Percentiles rank a stretch among this genome's conserved stretches.
Conservation (phyloP, 495 filamentous ascomycete species). For the Podospora pseudocomata region DNA sequence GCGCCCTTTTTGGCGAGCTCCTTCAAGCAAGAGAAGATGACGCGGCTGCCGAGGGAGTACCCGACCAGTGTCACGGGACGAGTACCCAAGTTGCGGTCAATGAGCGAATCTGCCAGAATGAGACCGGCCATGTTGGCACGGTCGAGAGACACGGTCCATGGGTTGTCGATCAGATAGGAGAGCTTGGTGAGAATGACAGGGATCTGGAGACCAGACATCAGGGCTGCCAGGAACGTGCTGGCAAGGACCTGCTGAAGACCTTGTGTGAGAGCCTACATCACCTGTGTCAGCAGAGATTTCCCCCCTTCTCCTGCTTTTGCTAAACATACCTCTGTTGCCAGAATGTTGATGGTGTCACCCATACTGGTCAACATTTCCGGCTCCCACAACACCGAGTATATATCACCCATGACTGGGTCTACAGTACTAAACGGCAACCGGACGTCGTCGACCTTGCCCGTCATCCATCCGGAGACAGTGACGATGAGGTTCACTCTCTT, state of each 20-base stretch:
- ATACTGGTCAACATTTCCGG: conserved; percentile 96
- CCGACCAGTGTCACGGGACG: conserved; percentile 94
- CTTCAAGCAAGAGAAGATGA: conserved; percentile 88
- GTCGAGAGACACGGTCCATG: conserved; percentile 91
- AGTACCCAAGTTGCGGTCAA: conserved; percentile 85
- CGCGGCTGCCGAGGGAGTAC: conserved; percentile 86
- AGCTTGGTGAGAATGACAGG: conserved; percentile 93
- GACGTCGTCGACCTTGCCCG: conserved; percentile 93
- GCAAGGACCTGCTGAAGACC: conserved; percentile 93
- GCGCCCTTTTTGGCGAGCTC: conserved; percentile 86
- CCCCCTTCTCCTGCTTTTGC: not conserved
- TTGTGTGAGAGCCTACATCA: conserved; percentile 78
- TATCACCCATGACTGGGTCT: conserved; percentile 95
- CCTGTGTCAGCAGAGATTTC: conserved; percentile 9
- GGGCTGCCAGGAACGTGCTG: conserved; percentile 75
- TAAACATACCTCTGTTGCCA: conserved; percentile 82
- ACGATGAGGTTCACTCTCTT: conserved; percentile 95
- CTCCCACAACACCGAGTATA: conserved; percentile 97
- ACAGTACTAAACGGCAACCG: conserved; percentile 92
- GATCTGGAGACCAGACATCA: conserved; percentile 93
- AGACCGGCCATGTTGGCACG: conserved; percentile 83
- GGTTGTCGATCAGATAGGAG: conserved; percentile 95
- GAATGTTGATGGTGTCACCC: conserved; percentile 96
- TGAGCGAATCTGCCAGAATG: conserved; percentile 93
- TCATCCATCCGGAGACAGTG: conserved; percentile 97